phyloP scores from a whole-genome alignment of 2,329 filamentous ascomycete species.

The Fusarium verrucosum region DNA sequence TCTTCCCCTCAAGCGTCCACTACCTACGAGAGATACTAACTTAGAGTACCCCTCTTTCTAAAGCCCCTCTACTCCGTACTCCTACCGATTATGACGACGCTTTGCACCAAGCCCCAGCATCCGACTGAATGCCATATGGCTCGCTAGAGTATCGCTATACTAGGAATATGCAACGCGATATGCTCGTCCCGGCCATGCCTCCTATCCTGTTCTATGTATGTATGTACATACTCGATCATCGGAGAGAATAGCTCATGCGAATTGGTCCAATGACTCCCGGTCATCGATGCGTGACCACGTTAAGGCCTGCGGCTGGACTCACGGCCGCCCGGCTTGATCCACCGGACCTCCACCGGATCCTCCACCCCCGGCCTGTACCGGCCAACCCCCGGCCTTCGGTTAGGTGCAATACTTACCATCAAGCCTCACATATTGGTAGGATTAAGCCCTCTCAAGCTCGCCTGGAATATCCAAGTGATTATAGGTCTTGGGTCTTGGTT shows the following conservation, averaged over 20 bases:
- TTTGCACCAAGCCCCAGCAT: not conserved
- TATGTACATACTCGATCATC: conserved; percentile 30
- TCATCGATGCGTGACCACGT: conserved; percentile 44
- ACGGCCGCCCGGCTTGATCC: conserved; percentile 37
- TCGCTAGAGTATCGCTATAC: not conserved
- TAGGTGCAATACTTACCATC: conserved; percentile 20
- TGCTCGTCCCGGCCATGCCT: not conserved
- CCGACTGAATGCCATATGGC: conserved; percentile 1
- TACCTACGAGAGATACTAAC: no score
- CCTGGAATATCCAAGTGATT: not conserved
- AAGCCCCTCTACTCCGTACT: conserved; percentile 5
- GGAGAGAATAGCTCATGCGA: conserved; percentile 35
- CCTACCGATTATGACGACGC: not conserved
- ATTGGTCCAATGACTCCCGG: conserved; percentile 33
- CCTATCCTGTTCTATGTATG: not conserved
- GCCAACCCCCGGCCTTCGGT: conserved; percentile 27
- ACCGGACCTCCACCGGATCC: conserved; percentile 33
- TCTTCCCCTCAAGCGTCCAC: conserved; percentile 10
- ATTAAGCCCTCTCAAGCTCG: conserved; percentile 4
- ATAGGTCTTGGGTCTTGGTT: not conserved
- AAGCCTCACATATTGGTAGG: conserved; percentile 17
- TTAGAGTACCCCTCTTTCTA: conserved; percentile 10
- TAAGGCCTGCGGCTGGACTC: conserved; percentile 38
- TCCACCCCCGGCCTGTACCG: conserved; percentile 35
- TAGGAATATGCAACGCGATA: not conserved